Percentiles rank a stretch among this genome's conserved stretches.
phyloP scores from a whole-genome alignment of 352 stramenopile species.

The Phytophthora agathidicida region DNA sequence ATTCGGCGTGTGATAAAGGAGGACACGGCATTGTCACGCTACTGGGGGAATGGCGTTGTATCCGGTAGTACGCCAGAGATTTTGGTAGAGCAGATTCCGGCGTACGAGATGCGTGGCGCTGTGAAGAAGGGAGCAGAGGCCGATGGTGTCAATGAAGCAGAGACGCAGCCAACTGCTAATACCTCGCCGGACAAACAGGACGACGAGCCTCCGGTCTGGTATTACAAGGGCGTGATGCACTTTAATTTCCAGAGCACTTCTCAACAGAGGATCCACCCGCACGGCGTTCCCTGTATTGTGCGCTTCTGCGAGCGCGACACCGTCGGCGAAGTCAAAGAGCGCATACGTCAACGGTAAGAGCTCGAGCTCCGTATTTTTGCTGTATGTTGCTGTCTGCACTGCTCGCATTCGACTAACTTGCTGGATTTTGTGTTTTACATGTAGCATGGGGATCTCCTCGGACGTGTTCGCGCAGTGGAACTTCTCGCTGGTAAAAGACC shows the following conservation, averaged over 20 bases:
- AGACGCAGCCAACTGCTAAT: background rate
- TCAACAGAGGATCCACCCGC: constrained; percentile 73
- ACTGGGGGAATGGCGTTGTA: constrained; percentile 38
- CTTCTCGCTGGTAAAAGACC: constrained; percentile 77
- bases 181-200: background rate
- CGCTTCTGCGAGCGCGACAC: constrained; percentile 74
- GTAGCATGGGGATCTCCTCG: constrained; percentile 69
- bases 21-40: constrained; percentile 48
- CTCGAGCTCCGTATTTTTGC: background rate
- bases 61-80: constrained; percentile 54
- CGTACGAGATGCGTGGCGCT: constrained; percentile 25
- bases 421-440: constrained; percentile 14
- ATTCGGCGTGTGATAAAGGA: constrained; percentile 50
- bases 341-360: constrained; percentile 64
- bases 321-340: constrained; percentile 67
- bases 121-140: background rate
- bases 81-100: constrained; percentile 62
- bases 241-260: constrained; percentile 71
- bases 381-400: constrained; percentile 9
- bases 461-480: constrained; percentile 78
- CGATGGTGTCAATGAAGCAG: background rate
- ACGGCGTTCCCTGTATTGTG: constrained; percentile 73
- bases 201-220: constrained; percentile 28
- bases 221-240: constrained; percentile 71
- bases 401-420: constrained; percentile 2